These are phyloP conservation scores for Tylopilus sp. DNA, from an alignment of 1,284 basidiomycete species.

Conservation along the genomic window DNA sequence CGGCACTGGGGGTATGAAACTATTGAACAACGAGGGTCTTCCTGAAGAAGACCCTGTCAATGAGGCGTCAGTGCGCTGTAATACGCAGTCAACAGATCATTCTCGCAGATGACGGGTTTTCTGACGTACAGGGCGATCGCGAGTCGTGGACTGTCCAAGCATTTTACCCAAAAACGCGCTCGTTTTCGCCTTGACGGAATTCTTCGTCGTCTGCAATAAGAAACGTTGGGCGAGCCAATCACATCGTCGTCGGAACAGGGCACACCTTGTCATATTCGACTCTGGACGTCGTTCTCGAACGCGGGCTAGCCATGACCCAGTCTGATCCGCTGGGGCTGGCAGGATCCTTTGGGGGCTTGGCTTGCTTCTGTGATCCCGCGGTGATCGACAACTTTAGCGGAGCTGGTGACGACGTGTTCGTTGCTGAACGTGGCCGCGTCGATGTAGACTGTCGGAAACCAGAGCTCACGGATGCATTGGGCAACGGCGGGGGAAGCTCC, in stretches of 20 bases:
- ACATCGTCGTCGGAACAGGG: neutral
- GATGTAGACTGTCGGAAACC: slow-evolving; percentile 12
- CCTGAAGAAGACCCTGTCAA: slow-evolving; percentile 17
- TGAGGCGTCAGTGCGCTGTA: slow-evolving; percentile 43
- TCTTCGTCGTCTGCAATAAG: slow-evolving; percentile 44
- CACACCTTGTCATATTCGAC: slow-evolving; percentile 47
- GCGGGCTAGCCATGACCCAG: slow-evolving; percentile 51
- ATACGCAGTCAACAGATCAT: slow-evolving; percentile 20
- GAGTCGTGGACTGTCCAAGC: slow-evolving; percentile 57
- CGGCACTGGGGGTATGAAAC: slow-evolving; percentile 66
- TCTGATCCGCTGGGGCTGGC: slow-evolving; percentile 41
- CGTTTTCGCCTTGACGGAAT: slow-evolving; percentile 69
- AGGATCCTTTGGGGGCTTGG: slow-evolving; percentile 29
- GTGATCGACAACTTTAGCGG: slow-evolving; percentile 34
- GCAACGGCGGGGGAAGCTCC: slow-evolving; percentile 49
- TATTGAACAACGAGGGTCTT: slow-evolving; percentile 41
- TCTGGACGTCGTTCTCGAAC: slow-evolving; percentile 37
- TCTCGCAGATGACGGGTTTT: slow-evolving; percentile 4
- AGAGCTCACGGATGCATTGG: slow-evolving; percentile 19
- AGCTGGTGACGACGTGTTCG: slow-evolving; percentile 26
- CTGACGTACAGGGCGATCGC: slow-evolving; percentile 65
- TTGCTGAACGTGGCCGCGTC: slow-evolving; percentile 36
- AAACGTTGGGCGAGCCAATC: neutral
- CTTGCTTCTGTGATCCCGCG: slow-evolving; percentile 19
- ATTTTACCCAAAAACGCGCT: slow-evolving; percentile 75